Base-by-base conservation (phyloP, 257 asterid species). In the Solanum chilense region DNA sequence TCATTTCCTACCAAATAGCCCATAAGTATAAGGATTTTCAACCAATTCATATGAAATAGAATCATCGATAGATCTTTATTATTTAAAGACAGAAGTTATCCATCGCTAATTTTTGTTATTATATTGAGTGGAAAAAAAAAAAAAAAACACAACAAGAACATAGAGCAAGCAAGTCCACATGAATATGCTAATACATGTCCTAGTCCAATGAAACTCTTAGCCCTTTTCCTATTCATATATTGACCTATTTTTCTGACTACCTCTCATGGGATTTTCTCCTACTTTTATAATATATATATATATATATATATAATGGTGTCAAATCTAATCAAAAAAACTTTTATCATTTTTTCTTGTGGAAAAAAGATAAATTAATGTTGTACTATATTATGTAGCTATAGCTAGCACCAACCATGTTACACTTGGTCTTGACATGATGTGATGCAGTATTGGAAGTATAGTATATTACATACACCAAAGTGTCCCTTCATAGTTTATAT, bases 111-210 rank as follows among this genome's bases (percentile, higher is more conserved):
- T 29, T 69, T 12, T 14, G 7, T 69, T 33, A 7, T 33, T 35
- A 52, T 35, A 35, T 20, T 8, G 21, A 18, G 45, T 73, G 47
- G 9, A 35, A 18, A 6, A 35, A 18, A 6, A 35, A 18, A 6
- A 35, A 18, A 16, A 6, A 71, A 35, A 20, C 47, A 35, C 27
- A 71, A 70, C 16, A 31, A 15, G n/a, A 70, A 18, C 47, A 33
- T 5, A 62, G 35, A 33, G 9, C 29, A 73, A 85, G 86, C 89
- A 82, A 86, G 56, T 68, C 70, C 87, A 89, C 90, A 89, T 89
- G 90, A 88, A 27, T 20, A 73, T 58, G 45, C 82, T 21, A 74
- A 41, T 31, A 9, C 10, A 35, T 58, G 47, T 73, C 81, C 66
- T 31, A 62, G 25, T 74, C 41, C 41, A 66, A 11, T 37, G 37